Evolutionary conservation across 306 rosid genomes (phyloP).

Genomic region (Aeschynomene evenia): DNA sequence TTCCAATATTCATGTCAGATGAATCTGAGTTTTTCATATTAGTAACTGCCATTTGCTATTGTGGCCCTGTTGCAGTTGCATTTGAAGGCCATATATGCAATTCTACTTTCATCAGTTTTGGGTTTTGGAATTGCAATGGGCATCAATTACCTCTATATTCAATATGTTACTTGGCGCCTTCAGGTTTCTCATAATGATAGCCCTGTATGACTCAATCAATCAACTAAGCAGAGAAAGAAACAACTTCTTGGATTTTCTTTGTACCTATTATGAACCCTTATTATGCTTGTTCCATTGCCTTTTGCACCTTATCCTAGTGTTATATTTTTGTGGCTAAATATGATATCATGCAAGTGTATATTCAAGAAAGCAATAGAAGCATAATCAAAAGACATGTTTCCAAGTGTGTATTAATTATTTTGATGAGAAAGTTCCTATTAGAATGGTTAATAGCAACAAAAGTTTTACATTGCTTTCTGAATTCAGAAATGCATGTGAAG

Average conservation of each 20-base stretch:
- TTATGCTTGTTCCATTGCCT: constrained; percentile 18
- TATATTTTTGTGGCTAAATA: constrained; percentile 5
- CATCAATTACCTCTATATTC: constrained; percentile 63
- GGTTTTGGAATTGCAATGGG: constrained; percentile 84
- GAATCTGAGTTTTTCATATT: not conserved
- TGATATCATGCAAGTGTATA: constrained; percentile 7
- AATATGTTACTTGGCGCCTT: constrained; percentile 66
- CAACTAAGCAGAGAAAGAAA: constrained; percentile 24
- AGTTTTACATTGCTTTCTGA: not conserved
- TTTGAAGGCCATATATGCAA: constrained; percentile 63
- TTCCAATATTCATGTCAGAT: constrained; percentile 9
- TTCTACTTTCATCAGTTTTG: constrained; percentile 67
- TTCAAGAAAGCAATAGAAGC: constrained; percentile 20
- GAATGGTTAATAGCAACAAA: not conserved
- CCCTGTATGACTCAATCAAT: constrained; percentile 50
- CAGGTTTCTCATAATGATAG: constrained; percentile 47
- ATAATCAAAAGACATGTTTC: not conserved
- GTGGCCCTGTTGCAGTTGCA: constrained; percentile 62
- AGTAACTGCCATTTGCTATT: not conserved
- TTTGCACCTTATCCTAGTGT: not conserved
- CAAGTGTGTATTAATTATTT: not conserved
- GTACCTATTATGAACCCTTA: constrained; percentile 1
- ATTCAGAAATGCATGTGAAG: not conserved
- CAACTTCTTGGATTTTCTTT: constrained; percentile 18
- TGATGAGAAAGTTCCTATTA: not conserved